phyloP scores from a whole-genome alignment of 164 flowering plant species.

The Vitis labrusca region DNA sequence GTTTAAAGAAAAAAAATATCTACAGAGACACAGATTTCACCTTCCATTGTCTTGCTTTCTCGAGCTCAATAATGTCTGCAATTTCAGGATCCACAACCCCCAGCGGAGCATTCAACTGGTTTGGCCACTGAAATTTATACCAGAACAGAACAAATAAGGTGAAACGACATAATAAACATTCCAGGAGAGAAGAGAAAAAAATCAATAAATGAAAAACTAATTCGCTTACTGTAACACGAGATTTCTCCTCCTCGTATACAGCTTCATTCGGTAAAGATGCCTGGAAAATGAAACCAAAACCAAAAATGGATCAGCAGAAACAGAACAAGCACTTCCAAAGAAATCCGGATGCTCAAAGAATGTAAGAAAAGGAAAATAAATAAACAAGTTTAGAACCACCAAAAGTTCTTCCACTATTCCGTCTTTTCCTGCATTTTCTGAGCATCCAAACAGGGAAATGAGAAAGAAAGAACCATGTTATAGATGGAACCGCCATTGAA shows the following conservation, averaged over 20 bases:
- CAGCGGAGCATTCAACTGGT: conserved; percentile 87
- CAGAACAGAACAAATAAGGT: too few relatives aligned
- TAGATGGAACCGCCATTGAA: conserved; percentile 48
- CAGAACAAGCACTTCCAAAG: neutral
- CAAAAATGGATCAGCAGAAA: neutral
- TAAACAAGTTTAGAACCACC: neutral
- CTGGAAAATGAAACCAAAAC: conserved; percentile 29
- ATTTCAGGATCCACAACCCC: conserved; percentile 90
- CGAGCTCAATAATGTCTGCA: conserved; percentile 93
- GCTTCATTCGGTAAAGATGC: conserved; percentile 83
- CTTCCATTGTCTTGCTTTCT: conserved; percentile 51
- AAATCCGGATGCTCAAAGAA: neutral
- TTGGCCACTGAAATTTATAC: conserved; percentile 75
- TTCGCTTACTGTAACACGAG: conserved; percentile 54
- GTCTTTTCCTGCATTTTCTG: too few relatives aligned
- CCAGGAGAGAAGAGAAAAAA: neutral
- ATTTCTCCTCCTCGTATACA: conserved; percentile 69
- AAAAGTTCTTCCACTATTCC: neutral
- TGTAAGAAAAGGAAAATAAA: neutral
- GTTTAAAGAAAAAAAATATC: too few relatives aligned
- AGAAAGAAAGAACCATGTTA: conserved; percentile 50
- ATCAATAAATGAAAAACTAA: neutral
- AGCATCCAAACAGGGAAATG: neutral
- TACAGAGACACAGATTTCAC: too few relatives aligned
- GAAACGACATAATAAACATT: too few relatives aligned